These are phyloP conservation scores for Dalbergia cultrata DNA, from an alignment of 306 rosid genomes.

Conservation along the genomic window DNA sequence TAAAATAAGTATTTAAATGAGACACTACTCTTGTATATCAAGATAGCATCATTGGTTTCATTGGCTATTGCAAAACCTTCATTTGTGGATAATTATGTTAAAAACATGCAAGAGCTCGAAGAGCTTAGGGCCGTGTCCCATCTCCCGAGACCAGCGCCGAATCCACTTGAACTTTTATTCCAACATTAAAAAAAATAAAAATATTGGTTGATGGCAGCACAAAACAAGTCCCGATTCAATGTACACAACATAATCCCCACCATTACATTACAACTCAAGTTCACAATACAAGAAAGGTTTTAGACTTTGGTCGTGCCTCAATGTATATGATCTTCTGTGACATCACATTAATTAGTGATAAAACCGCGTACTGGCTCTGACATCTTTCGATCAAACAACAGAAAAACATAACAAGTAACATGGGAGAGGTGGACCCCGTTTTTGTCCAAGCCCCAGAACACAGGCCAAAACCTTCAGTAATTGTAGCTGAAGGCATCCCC, in stretches of 20 bases:
- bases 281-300: not conserved
- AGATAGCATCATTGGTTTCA: too few relatives aligned
- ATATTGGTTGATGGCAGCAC: not conserved
- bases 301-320: not conserved
- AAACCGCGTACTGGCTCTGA: not conserved
- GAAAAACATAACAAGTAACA: not conserved
- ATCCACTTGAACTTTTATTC: too few relatives aligned
- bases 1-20: too few relatives aligned
- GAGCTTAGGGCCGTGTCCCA: too few relatives aligned
- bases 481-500: slow-evolving; percentile 63
- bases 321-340: too few relatives aligned
- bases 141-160: too few relatives aligned
- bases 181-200: too few relatives aligned
- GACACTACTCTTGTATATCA: too few relatives aligned
- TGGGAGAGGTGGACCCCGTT: slow-evolving; percentile 63
- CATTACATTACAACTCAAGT: too few relatives aligned
- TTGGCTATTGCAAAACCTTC: too few relatives aligned
- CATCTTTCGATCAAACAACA: not conserved
- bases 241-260: not conserved
- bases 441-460: slow-evolving; percentile 72
- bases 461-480: slow-evolving; percentile 60
- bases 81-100: too few relatives aligned
- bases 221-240: slow-evolving; percentile 29
- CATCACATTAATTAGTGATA: not conserved
- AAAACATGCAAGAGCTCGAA: too few relatives aligned